Percentiles rank a stretch among this genome's conserved stretches.
Evolutionary conservation across 2,329 filamentous ascomycete genomes (phyloP).

Genomic region (Colletotrichum sp.): DNA sequence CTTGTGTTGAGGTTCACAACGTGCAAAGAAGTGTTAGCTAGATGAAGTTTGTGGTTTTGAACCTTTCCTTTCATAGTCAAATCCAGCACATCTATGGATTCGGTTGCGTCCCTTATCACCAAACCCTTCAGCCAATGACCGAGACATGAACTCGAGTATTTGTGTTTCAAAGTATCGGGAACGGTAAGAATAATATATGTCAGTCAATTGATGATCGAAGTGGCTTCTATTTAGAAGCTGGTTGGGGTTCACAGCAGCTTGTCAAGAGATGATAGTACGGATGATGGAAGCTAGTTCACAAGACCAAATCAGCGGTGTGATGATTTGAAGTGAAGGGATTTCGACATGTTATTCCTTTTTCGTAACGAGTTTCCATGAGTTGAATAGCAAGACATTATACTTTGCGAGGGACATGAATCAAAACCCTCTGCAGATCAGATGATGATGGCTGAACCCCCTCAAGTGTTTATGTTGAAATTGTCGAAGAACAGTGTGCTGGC

Average conservation of each 20-base stretch:
- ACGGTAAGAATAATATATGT: neutral
- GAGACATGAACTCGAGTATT: rapidly evolving
- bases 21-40: neutral
- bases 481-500: neutral
- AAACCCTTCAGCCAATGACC: rapidly evolving
- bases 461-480: neutral
- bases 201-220: neutral
- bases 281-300: neutral
- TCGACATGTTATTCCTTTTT: neutral
- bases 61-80: neutral
- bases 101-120: neutral
- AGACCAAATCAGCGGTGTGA: neutral
- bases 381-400: neutral
- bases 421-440: neutral
- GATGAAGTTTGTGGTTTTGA: neutral
- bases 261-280: neutral
- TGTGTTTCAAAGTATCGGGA: no score
- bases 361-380: neutral
- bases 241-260: neutral
- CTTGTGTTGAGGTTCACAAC: neutral
- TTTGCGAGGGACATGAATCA: no score
- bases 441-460: rapidly evolving
- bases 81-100: neutral
- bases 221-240: neutral
- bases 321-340: neutral